Conservation (phyloP, 1,284 basidiomycete species). For the Sanguinoderma infundibulare region DNA sequence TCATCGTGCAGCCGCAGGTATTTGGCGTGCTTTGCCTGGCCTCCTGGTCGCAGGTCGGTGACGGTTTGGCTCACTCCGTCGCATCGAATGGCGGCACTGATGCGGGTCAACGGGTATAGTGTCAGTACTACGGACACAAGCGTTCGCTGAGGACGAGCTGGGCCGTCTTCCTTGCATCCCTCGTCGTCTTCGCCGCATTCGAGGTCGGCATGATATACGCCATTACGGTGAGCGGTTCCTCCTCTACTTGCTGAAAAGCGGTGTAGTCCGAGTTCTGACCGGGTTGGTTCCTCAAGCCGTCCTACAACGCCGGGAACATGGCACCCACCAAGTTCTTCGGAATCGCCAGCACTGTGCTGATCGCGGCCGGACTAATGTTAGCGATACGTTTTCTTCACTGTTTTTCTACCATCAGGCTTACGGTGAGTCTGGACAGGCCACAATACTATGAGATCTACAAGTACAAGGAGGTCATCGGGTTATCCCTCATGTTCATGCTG, state of each 20-base stretch:
- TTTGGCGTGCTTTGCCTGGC: no score
- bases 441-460: slow-evolving; percentile 76
- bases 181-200: slow-evolving; percentile 56
- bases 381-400: slow-evolving; percentile 13
- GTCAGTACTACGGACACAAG: slow-evolving; percentile 60
- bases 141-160: slow-evolving; percentile 40
- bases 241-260: neutral
- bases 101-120: slow-evolving; percentile 41
- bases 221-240: slow-evolving; percentile 43
- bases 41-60: no score
- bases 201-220: slow-evolving; percentile 67
- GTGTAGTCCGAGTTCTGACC: neutral
- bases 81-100: slow-evolving; percentile 62
- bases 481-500: slow-evolving; percentile 70
- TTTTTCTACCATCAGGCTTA: neutral
- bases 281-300: slow-evolving; percentile 35
- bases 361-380: slow-evolving; percentile 64
- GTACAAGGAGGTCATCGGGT: no score
- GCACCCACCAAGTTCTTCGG: slow-evolving; percentile 66
- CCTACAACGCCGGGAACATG: slow-evolving; percentile 49
- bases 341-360: slow-evolving; percentile 62
- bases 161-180: slow-evolving; percentile 41
- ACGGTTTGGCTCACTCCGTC: no score
- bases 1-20: no score
- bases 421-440: slow-evolving; percentile 36